phyloP scores from a whole-genome alignment of 371 early-diverging fungal genomes.

The Actinomortierella wolfii region DNA sequence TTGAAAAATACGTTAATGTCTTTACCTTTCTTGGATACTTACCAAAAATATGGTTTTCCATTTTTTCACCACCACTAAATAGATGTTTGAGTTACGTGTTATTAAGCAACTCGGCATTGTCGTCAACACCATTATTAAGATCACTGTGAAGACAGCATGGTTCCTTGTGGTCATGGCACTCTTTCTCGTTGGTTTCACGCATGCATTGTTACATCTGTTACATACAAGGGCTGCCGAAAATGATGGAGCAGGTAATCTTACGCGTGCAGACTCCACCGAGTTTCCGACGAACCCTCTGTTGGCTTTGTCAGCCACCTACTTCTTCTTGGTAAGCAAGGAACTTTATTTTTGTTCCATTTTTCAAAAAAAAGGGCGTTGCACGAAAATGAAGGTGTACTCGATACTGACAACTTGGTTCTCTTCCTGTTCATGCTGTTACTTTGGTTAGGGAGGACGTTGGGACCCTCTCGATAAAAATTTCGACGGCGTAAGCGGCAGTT shows the following conservation, averaged over 20 bases:
- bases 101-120: constrained; percentile 36
- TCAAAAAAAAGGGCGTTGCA: not conserved
- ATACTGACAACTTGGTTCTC: too few relatives aligned
- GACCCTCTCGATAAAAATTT: constrained; percentile 16
- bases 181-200: constrained; percentile 33
- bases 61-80: not conserved
- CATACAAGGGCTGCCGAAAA: constrained; percentile 12
- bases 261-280: not conserved
- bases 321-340: constrained; percentile 31
- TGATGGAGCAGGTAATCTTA: too few relatives aligned
- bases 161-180: constrained; percentile 38
- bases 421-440: not conserved
- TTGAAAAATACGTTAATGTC: not conserved
- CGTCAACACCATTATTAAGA: constrained; percentile 40
- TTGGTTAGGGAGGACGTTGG: constrained; percentile 31
- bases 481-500: not conserved
- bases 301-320: constrained; percentile 28
- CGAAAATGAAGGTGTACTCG: too few relatives aligned
- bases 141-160: constrained; percentile 32
- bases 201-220: constrained; percentile 31
- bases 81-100: constrained; percentile 38
- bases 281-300: constrained; percentile 7
- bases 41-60: not conserved
- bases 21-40: not conserved
- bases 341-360: not conserved